Conservation (phyloP, 164 flowering plant genomes). For the Vitis vinifera region ASM3070453v1 NC_081821.1:9134001-9134500, state of each 20-base stretch:
- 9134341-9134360: slow-evolving; percentile 99
- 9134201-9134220: slow-evolving; percentile 95
- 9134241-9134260: slow-evolving; percentile 90
- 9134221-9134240: slow-evolving; percentile 97
- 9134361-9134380: slow-evolving; percentile 82
- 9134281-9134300: background rate
- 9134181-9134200: slow-evolving; percentile 67
- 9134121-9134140: slow-evolving; percentile 26
- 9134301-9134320: slow-evolving; percentile 22
- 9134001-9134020: too few species aligned
- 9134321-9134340: slow-evolving; percentile 50
- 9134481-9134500: slow-evolving; percentile 93
- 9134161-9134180: slow-evolving; percentile 48
- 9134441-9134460: slow-evolving; percentile 87
- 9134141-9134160: slow-evolving; percentile 40
- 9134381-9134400: slow-evolving; percentile 77
- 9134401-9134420: slow-evolving; percentile 95
- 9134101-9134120: background rate
- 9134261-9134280: slow-evolving; percentile 11
- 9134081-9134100: background rate
- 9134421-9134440: slow-evolving; percentile 94
- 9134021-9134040: too few species aligned
- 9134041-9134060: background rate
- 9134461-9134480: slow-evolving; percentile 88
- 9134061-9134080: slow-evolving; percentile 5